A percentile compares a stretch with the other conserved stretches of the same genome.
phyloP scores from a whole-genome alignment of 2,329 filamentous ascomycete species.

The Thielaviopsis populi region DNA sequence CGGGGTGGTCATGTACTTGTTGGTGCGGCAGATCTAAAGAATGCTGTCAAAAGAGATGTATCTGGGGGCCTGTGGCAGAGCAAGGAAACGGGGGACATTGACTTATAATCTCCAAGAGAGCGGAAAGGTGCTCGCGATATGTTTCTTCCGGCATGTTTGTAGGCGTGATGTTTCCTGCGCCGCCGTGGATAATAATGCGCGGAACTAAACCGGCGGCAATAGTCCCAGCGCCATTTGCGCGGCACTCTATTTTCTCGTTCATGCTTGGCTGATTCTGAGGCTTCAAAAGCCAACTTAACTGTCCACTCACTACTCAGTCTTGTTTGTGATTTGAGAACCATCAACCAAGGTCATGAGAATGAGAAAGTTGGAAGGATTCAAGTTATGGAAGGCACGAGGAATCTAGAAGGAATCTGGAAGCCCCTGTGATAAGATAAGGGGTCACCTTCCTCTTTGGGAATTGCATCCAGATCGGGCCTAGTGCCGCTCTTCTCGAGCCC shows the following conservation, averaged over 20 bases:
- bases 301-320: no score
- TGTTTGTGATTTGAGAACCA: no score
- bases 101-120: slow-evolving; percentile 45
- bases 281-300: background rate
- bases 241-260: slow-evolving; percentile 9
- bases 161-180: slow-evolving; percentile 54
- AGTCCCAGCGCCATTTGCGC: background rate
- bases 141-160: slow-evolving; percentile 41
- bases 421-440: background rate
- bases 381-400: background rate
- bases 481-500: no score
- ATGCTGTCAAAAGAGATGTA: background rate
- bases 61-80: background rate
- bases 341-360: background rate
- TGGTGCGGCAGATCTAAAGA: slow-evolving; percentile 30
- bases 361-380: background rate
- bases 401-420: background rate
- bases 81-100: no score
- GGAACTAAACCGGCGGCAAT: slow-evolving; percentile 29
- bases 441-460: background rate
- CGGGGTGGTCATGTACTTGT: slow-evolving; percentile 32
- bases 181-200: slow-evolving; percentile 55
- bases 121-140: slow-evolving; percentile 42
- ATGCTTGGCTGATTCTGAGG: background rate
- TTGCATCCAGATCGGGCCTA: background rate